These are phyloP conservation scores for Eucalyptus marginata DNA, from an alignment of 345 rosid genomes.

Conservation along the genomic window DNA sequence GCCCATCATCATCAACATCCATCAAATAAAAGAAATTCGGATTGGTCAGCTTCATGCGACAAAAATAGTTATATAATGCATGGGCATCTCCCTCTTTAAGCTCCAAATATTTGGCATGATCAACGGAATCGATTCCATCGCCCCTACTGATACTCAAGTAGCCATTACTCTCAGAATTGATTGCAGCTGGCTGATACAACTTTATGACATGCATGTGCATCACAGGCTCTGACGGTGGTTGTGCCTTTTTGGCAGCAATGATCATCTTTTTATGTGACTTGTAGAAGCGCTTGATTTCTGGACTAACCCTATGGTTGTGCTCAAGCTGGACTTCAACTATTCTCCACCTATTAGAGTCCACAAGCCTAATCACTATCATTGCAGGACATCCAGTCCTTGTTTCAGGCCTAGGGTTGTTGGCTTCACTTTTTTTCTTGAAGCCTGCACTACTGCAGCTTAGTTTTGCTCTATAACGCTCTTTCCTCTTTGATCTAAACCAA, in stretches of 20 bases:
- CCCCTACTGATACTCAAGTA: conserved; percentile 8
- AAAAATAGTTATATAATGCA: conserved; percentile 31
- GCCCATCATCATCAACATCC: conserved; percentile 33
- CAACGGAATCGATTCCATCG: conserved; percentile 10
- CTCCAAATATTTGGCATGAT: conserved; percentile 23
- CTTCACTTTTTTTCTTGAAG: conserved; percentile 70
- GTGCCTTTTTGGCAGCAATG: conserved; percentile 23
- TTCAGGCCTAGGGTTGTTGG: conserved; percentile 53
- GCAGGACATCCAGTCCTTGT: conserved; percentile 89
- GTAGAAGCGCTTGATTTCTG: conserved; percentile 40
- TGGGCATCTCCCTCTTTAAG: conserved; percentile 35
- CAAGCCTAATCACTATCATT: conserved; percentile 60
- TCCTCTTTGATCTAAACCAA: conserved; percentile 69
- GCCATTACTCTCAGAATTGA: conserved; percentile 10
- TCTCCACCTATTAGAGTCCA: conserved; percentile 65
- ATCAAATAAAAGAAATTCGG: conserved; percentile 46
- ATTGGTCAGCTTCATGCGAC: conserved; percentile 40
- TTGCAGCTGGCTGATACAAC: conserved; percentile 20
- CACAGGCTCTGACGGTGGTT: conserved; percentile 17
- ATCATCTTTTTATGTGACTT: conserved; percentile 69
- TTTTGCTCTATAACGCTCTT: conserved; percentile 82
- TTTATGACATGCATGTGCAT: conserved; percentile 31
- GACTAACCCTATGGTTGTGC: conserved; percentile 74
- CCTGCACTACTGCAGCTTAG: conserved; percentile 90
- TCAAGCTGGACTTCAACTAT: conserved; percentile 61